Percentiles rank a stretch among this genome's conserved stretches.
phyloP scores from a whole-genome alignment of 768 basidiomycete genomes.

The Suillus tomentosus region DNA sequence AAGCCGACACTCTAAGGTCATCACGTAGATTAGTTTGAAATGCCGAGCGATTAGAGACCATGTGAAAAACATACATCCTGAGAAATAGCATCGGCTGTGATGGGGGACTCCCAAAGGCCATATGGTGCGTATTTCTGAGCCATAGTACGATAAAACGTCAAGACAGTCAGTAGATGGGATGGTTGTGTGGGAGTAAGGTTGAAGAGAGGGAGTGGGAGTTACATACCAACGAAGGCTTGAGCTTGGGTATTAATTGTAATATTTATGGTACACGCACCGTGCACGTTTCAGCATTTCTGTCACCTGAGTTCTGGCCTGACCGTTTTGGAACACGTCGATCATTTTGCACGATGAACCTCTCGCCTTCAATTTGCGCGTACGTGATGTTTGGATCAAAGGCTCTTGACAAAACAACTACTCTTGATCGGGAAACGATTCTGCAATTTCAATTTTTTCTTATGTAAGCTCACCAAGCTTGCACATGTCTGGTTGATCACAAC shows the following conservation, averaged over 20 bases:
- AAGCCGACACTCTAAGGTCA: conserved; percentile 30
- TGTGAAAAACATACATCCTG: conserved; percentile 40
- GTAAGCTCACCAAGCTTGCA: too few species aligned
- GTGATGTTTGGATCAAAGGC: background rate
- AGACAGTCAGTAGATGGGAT: background rate
- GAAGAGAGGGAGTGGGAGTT: background rate
- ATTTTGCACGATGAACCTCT: background rate
- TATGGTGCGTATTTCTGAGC: conserved; percentile 44
- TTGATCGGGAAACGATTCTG: too few species aligned
- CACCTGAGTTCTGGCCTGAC: background rate
- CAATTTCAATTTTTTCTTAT: too few species aligned
- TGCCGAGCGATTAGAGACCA: background rate
- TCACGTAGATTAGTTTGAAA: background rate
- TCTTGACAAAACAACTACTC: background rate
- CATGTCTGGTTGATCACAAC: too few species aligned
- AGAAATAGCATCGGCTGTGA: conserved; percentile 54
- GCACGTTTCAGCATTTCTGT: background rate
- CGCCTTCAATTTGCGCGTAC: background rate
- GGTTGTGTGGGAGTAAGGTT: background rate
- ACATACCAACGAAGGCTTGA: background rate
- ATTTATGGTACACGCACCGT: background rate
- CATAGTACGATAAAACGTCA: conserved; percentile 14
- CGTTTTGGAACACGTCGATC: background rate
- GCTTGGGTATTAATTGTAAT: background rate
- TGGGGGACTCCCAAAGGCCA: conserved; percentile 63